Evolutionary conservation across 257 asterid species (phyloP).

Genomic region (Solanum bulbocastanum): DNA sequence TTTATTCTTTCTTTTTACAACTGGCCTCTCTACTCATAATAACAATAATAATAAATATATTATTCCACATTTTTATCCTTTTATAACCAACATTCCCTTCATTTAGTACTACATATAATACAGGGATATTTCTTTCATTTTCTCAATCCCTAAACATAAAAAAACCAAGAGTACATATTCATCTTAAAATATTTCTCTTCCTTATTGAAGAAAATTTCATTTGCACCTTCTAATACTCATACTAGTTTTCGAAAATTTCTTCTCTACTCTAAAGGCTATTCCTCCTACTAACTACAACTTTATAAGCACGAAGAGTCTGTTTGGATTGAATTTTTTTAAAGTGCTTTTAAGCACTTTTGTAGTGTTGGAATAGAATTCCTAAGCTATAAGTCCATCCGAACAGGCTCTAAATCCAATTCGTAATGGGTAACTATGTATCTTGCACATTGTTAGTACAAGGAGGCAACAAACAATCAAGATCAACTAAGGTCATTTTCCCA

Average conservation of each 20-base stretch:
- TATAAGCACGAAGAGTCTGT: not conserved
- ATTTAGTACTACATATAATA: not conserved
- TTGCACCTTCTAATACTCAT: not conserved
- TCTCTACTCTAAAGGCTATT: not conserved
- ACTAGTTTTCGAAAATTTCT: not conserved
- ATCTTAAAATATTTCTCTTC: not conserved
- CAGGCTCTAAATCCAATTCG: not conserved
- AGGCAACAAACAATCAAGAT: constrained; percentile 1
- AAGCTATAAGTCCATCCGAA: not conserved
- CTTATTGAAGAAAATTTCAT: not conserved
- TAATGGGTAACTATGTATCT: constrained; percentile 1
- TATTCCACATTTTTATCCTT: not conserved
- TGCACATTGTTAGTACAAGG: not conserved
- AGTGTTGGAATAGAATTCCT: not conserved
- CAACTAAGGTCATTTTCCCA: constrained; percentile 40
- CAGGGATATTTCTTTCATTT: not conserved
- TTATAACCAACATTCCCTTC: not conserved
- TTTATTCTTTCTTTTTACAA: not conserved
- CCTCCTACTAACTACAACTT: not conserved
- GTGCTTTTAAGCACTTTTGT: not conserved
- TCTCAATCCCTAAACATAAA: not conserved
- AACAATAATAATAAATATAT: not conserved
- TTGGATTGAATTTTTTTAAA: not conserved
- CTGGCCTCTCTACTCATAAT: not conserved
- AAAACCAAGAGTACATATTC: not conserved